Evolutionary conservation across 2,329 filamentous ascomycete species (phyloP).

Genomic region (Epichloe gansuensis): DNA sequence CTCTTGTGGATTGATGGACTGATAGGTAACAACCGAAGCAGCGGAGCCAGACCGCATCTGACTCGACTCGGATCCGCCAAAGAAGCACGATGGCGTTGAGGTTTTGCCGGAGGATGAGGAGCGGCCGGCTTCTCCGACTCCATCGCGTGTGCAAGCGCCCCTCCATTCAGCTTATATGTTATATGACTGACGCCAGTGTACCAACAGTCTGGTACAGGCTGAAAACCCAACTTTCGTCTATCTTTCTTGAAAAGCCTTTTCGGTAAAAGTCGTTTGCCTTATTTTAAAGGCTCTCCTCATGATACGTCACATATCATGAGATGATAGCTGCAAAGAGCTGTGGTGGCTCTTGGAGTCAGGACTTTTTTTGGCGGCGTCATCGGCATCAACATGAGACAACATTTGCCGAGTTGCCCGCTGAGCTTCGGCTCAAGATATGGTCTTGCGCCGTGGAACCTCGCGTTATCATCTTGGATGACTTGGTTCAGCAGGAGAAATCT

Average conservation of each 20-base stretch:
- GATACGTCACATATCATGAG: slow-evolving; percentile 1
- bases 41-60: background rate
- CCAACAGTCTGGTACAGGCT: slow-evolving; percentile 1
- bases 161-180: background rate
- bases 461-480: slow-evolving; percentile 22
- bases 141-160: background rate
- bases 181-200: slow-evolving; percentile 1
- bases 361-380: background rate
- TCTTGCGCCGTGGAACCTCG: slow-evolving; percentile 23
- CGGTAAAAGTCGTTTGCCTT: background rate
- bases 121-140: slow-evolving; percentile 1
- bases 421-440: slow-evolving; percentile 27
- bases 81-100: slow-evolving; percentile 3
- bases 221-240: background rate
- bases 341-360: background rate
- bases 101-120: slow-evolving; percentile 2
- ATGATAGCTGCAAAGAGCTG: slow-evolving; percentile 2
- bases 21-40: background rate
- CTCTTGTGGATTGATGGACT: background rate
- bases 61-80: slow-evolving; percentile 1
- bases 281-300: background rate
- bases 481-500: slow-evolving; percentile 17
- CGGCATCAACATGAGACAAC: slow-evolving; percentile 1
- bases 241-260: background rate
- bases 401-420: slow-evolving; percentile 21